Evolutionary conservation across 805 yeast species (phyloP).

Genomic region (Saturnispora diversa): DNA sequence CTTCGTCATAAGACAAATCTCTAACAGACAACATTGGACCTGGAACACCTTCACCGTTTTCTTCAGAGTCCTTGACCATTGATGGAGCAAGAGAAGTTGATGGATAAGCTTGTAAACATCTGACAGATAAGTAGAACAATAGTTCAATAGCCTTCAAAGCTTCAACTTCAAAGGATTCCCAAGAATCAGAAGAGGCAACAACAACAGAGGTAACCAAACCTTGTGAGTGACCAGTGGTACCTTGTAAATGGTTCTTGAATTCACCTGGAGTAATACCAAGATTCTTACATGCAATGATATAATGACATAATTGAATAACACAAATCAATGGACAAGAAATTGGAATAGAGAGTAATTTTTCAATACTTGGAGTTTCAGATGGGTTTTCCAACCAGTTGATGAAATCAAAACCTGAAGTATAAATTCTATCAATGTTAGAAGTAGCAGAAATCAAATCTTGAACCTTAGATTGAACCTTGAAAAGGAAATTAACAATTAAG

Average conservation of each 20-base stretch:
- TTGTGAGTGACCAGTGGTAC: slow-evolving; percentile 86
- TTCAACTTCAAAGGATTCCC: slow-evolving; percentile 73
- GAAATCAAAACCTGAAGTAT: slow-evolving; percentile 88
- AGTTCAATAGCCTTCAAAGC: slow-evolving; percentile 74
- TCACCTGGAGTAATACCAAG: slow-evolving; percentile 88
- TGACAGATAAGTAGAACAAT: slow-evolving; percentile 87
- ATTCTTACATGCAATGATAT: slow-evolving; percentile 75
- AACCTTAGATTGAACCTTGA: slow-evolving; percentile 60
- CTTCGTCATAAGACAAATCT: slow-evolving; percentile 75
- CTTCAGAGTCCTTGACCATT: slow-evolving; percentile 83
- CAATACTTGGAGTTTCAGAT: slow-evolving; percentile 80
- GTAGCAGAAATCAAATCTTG: slow-evolving; percentile 60
- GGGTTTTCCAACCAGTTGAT: slow-evolving; percentile 81
- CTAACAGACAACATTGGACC: slow-evolving; percentile 96
- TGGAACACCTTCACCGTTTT: slow-evolving; percentile 92
- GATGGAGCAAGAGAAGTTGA: slow-evolving; percentile 91
- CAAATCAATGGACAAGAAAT: slow-evolving; percentile 97
- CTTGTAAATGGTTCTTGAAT: slow-evolving; percentile 57
- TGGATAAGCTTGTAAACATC: slow-evolving; percentile 87
- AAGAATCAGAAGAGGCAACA: slow-evolving; percentile 69
- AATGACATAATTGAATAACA: slow-evolving; percentile 90
- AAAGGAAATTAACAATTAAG: slow-evolving; percentile 62
- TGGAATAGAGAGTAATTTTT: slow-evolving; percentile 83
- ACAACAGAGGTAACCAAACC: slow-evolving; percentile 92
- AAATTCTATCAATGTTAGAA: slow-evolving; percentile 74